Evolutionary conservation across 768 basidiomycete genomes (phyloP).

Genomic region (Tricholoma flavovirens): DNA sequence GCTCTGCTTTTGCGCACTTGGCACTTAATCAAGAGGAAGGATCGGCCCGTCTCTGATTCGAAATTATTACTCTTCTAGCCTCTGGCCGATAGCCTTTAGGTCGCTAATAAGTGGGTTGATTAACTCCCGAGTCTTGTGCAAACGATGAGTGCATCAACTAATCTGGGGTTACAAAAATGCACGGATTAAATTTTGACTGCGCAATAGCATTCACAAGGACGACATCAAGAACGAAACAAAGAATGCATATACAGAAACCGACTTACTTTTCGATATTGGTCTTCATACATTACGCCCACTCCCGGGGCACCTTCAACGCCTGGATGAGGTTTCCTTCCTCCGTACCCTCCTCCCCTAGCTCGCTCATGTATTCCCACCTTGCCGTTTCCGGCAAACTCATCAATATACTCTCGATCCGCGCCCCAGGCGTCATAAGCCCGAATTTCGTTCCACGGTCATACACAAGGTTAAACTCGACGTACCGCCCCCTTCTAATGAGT

Average conservation of each 20-base stretch:
- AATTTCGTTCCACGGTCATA: conserved; percentile 87
- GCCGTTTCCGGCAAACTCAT: conserved; percentile 88
- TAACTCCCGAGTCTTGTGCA: no score
- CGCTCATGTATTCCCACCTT: conserved; percentile 86
- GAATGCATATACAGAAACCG: not conserved
- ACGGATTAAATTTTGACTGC: not conserved
- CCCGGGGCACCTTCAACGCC: conserved; percentile 54
- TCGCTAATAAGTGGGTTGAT: no score
- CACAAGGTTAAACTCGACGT: conserved; percentile 93
- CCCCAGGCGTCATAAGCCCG: conserved; percentile 77
- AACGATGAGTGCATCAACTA: no score
- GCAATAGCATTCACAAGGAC: no score
- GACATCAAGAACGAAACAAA: not conserved
- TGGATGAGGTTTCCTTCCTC: conserved; percentile 61
- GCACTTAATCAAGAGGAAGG: no score
- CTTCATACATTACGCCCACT: conserved; percentile 43
- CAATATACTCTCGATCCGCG: conserved; percentile 83
- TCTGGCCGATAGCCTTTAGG: no score
- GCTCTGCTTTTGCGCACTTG: no score
- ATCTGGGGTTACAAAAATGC: no score
- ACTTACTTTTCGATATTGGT: not conserved
- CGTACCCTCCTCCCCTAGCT: conserved; percentile 60
- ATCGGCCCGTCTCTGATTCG: no score
- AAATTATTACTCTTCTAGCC: no score
- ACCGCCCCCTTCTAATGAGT: conserved; percentile 81